Conservation (phyloP, 2,329 filamentous ascomycete species). For the Nectriaceae sp. region DNA sequence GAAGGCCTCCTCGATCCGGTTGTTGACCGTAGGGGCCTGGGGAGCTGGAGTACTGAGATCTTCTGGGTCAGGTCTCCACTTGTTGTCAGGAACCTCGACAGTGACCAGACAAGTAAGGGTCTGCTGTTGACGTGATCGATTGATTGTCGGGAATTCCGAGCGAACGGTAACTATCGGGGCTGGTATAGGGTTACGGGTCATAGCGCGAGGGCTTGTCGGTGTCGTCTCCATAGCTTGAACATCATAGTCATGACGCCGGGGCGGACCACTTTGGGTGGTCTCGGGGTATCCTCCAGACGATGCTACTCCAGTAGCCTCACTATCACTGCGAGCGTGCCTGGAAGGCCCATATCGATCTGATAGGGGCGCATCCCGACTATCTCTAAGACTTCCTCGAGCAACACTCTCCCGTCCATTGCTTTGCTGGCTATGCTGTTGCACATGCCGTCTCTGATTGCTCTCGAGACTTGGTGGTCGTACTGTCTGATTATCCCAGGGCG, state of each 20-base stretch:
- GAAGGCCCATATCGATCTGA: constrained; percentile 49
- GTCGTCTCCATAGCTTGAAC: constrained; percentile 94
- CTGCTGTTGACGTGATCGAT: constrained; percentile 88
- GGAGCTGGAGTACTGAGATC: constrained; percentile 64
- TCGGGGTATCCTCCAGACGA: constrained; percentile 83
- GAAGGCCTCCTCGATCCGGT: constrained; percentile 55
- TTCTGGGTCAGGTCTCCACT: constrained; percentile 84
- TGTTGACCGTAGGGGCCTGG: constrained; percentile 40
- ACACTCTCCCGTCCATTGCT: constrained; percentile 38
- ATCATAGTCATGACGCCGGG: constrained; percentile 88
- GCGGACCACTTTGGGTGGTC: constrained; percentile 67
- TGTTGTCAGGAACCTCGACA: constrained; percentile 88
- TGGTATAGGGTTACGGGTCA: constrained; percentile 84
- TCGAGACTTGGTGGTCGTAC: constrained; percentile 56
- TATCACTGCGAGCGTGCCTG: constrained; percentile 75
- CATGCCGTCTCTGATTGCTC: constrained; percentile 37
- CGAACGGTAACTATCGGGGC: constrained; percentile 89
- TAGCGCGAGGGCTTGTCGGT: constrained; percentile 70
- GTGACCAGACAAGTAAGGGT: constrained; percentile 92
- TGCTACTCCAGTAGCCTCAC: constrained; percentile 70
- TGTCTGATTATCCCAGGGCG: constrained; percentile 66
- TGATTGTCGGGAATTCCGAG: constrained; percentile 95
- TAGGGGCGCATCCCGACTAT: constrained; percentile 49
- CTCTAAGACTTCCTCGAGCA: constrained; percentile 44
- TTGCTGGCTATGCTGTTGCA: constrained; percentile 25